Evolutionary conservation across 2,329 filamentous ascomycete genomes (phyloP).

Genomic region (Hyphodiscus sp.): DNA sequence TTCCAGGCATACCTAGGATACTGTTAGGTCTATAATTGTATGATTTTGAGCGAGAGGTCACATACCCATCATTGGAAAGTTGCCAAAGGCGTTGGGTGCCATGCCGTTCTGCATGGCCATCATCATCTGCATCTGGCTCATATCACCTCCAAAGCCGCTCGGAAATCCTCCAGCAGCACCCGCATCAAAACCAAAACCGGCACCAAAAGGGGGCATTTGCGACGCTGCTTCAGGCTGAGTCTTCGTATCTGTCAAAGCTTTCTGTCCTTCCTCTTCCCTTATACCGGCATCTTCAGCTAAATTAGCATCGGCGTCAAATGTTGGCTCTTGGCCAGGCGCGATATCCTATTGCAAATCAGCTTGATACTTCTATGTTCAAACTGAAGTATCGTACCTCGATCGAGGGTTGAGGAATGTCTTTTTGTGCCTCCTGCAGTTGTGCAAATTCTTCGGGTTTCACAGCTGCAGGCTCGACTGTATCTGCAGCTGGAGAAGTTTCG

Average conservation of each 20-base stretch:
- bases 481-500: background rate
- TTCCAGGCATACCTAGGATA: conserved; percentile 55
- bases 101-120: conserved; percentile 69
- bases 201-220: conserved; percentile 20
- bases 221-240: conserved; percentile 3
- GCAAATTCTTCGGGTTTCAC: conserved; percentile 7
- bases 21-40: conserved; percentile 9
- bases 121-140: conserved; percentile 74
- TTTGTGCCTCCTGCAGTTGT: conserved; percentile 20
- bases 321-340: conserved; percentile 28
- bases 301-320: conserved; percentile 14
- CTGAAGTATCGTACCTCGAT: conserved; percentile 29
- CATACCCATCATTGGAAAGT: conserved; percentile 83
- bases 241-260: conserved; percentile 10
- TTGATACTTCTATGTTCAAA: background rate
- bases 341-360: conserved; percentile 27
- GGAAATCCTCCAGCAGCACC: conserved; percentile 29
- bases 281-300: conserved; percentile 11
- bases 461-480: conserved; percentile 7
- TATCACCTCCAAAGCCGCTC: conserved; percentile 44
- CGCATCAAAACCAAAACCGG: conserved; percentile 38
- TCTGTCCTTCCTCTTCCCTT: conserved; percentile 12
- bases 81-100: conserved; percentile 47
- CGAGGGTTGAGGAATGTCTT: conserved; percentile 33
- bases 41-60: conserved; percentile 15